Conservation (phyloP, 2,329 filamentous ascomycete genomes). For the Rhinocladiella similis region DNA sequence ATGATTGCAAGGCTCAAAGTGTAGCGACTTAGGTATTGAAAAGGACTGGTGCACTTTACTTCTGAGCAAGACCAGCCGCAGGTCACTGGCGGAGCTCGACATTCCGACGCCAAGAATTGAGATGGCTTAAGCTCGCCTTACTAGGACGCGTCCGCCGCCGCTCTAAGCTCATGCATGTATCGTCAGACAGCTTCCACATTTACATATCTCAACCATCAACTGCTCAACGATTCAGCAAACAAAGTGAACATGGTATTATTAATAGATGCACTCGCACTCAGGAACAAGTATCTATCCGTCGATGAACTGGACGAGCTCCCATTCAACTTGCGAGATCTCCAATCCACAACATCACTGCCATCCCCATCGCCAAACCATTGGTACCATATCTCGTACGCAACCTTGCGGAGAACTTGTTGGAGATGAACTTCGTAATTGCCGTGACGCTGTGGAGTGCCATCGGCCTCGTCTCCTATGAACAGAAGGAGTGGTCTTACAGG, state of each 20-base stretch:
- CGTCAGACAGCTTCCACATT: neutral
- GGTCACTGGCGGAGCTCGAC: constrained; percentile 7
- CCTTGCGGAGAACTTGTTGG: neutral
- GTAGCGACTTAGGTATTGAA: neutral
- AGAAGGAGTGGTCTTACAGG: too few relatives aligned
- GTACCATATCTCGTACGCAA: too few relatives aligned
- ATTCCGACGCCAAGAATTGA: constrained; percentile 4
- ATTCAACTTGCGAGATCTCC: too few relatives aligned
- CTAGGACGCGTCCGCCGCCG: constrained; percentile 5
- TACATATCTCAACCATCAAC: neutral
- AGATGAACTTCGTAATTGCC: neutral
- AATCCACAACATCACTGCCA: too few relatives aligned
- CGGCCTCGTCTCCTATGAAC: neutral
- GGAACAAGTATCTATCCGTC: too few relatives aligned
- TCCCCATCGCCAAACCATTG: too few relatives aligned
- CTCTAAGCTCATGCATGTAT: neutral
- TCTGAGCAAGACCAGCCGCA: neutral
- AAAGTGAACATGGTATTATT: neutral
- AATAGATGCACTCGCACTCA: too few relatives aligned
- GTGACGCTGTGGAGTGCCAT: neutral
- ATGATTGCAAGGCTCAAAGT: neutral
- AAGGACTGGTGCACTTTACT: neutral
- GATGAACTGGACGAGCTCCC: too few relatives aligned
- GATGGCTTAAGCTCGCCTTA: neutral
- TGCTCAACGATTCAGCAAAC: neutral